Conservation (phyloP, 2,329 filamentous ascomycete genomes). For the Westerdykella ornata region DNA sequence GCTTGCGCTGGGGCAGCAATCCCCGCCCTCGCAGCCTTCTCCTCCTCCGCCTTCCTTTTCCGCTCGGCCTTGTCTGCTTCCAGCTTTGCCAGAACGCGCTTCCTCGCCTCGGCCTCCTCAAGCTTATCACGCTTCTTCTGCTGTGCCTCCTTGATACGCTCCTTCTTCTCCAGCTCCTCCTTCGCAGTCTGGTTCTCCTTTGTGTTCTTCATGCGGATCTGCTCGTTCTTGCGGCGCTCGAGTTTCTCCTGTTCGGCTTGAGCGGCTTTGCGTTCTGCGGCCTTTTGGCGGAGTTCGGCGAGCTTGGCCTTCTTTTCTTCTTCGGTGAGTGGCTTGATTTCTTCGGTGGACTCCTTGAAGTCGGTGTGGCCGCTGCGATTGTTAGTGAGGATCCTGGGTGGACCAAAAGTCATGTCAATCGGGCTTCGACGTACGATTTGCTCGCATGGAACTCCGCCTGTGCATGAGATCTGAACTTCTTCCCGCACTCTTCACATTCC, state of each 20-base stretch:
- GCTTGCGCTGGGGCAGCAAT: conserved; percentile 45
- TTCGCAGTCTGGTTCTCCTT: conserved; percentile 84
- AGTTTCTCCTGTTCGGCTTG: conserved; percentile 69
- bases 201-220: conserved; percentile 77
- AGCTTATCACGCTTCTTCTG: conserved; percentile 82
- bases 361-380: conserved; percentile 66
- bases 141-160: conserved; percentile 85
- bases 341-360: conserved; percentile 89
- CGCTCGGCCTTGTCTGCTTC: conserved; percentile 90
- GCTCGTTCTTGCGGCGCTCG: conserved; percentile 78
- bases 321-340: conserved; percentile 82
- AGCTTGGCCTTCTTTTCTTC: conserved; percentile 83
- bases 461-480: conserved; percentile 74
- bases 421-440: conserved; percentile 57
- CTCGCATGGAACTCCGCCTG: conserved; percentile 85
- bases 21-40: conserved; percentile 84
- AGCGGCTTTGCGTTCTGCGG: conserved; percentile 64
- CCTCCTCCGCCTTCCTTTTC: conserved; percentile 73
- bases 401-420: not conserved
- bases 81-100: conserved; percentile 85
- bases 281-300: conserved; percentile 63
- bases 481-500: conserved; percentile 90
- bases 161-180: conserved; percentile 79
- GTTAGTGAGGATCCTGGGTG: not conserved
- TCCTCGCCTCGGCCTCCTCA: conserved; percentile 78